These are phyloP conservation scores for Linum trigynum DNA, from an alignment of 345 rosid species.

Conservation along the genomic window DNA sequence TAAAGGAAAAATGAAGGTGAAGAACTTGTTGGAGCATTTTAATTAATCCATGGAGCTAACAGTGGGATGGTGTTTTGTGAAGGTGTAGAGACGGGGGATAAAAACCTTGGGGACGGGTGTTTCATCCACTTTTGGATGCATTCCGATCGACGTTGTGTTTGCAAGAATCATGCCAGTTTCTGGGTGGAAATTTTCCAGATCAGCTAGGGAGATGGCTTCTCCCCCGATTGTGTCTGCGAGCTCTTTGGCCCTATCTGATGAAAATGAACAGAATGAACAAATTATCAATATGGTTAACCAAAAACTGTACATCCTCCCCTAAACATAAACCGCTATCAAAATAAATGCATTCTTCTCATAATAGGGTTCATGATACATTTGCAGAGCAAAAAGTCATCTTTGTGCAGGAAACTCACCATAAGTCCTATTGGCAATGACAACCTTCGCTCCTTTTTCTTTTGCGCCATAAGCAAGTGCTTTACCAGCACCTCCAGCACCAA, in stretches of 20 bases:
- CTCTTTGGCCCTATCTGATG: conserved; percentile 61
- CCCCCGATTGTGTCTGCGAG: conserved; percentile 71
- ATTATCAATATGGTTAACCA: background rate
- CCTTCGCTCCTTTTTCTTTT: conserved; percentile 76
- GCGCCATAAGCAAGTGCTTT: conserved; percentile 97
- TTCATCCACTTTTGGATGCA: conserved; percentile 82
- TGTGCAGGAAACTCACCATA: conserved; percentile 36
- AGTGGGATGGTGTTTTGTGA: background rate
- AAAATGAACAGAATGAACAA: conserved; percentile 12
- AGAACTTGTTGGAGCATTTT: background rate
- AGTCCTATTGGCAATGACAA: conserved; percentile 83
- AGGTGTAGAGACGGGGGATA: background rate
- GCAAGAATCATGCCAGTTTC: conserved; percentile 81
- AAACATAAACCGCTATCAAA: conserved; percentile 9
- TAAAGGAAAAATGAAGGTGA: background rate
- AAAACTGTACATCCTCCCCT: no score
- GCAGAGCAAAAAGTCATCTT: background rate
- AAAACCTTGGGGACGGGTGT: conserved; percentile 81
- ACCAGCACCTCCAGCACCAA: conserved; percentile 97
- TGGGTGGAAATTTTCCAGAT: conserved; percentile 54
- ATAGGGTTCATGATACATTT: background rate
- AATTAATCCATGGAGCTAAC: background rate
- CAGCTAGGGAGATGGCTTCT: conserved; percentile 60
- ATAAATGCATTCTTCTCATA: background rate
- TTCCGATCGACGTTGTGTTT: conserved; percentile 90